phyloP scores from a whole-genome alignment of 306 rosid genomes.

The Vigna angularis region DNA sequence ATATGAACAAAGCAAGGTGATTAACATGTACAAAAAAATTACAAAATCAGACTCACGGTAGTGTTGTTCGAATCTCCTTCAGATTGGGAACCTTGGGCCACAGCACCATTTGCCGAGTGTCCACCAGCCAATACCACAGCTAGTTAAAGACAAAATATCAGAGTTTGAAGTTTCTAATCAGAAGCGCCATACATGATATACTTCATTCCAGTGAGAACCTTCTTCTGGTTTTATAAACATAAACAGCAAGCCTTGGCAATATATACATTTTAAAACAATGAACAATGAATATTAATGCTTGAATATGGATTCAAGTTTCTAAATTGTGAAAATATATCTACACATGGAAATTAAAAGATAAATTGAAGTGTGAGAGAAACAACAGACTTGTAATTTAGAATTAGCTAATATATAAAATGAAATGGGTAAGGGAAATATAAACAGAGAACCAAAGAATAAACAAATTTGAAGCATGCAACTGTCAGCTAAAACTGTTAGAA shows the following conservation, averaged over 20 bases:
- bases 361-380: slow-evolving; percentile 18
- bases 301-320: slow-evolving; percentile 25
- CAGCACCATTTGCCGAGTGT: slow-evolving; percentile 72
- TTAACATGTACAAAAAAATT: slow-evolving; percentile 18
- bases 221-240: slow-evolving; percentile 12
- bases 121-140: slow-evolving; percentile 96
- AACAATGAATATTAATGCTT: slow-evolving; percentile 28
- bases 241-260: slow-evolving; percentile 25
- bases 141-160: slow-evolving; percentile 49
- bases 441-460: slow-evolving; percentile 26
- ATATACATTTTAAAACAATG: slow-evolving; percentile 17
- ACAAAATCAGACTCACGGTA: slow-evolving; percentile 68
- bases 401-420: slow-evolving; percentile 16
- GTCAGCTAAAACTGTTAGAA: background rate
- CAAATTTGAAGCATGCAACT: background rate
- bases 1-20: slow-evolving; percentile 8
- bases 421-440: slow-evolving; percentile 24
- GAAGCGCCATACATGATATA: slow-evolving; percentile 27
- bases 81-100: slow-evolving; percentile 80
- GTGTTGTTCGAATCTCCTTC: slow-evolving; percentile 85
- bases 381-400: slow-evolving; percentile 14
- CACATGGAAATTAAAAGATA: slow-evolving; percentile 7
- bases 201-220: slow-evolving; percentile 26
- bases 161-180: slow-evolving; percentile 36
- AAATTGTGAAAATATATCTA: slow-evolving; percentile 10